A percentile compares a stretch with the other conserved stretches of the same genome.
Conservation (phyloP, 208 protist genomes). For the Trichomonas vaginalis region DNA sequence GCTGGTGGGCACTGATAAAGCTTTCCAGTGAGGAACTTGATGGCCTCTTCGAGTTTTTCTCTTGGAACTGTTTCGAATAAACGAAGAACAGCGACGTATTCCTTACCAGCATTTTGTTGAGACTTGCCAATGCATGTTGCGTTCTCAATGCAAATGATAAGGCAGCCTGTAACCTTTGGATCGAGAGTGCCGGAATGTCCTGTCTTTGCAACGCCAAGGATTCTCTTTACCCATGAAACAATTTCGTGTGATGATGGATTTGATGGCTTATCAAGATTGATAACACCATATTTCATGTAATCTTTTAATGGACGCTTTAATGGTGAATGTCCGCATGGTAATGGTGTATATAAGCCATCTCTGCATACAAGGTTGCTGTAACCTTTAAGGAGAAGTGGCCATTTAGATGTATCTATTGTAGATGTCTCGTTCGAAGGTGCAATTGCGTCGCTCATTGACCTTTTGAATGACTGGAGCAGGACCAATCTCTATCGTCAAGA, state of each 20-base stretch:
- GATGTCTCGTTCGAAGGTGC: constrained; percentile 25
- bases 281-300: constrained; percentile 93
- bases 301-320: constrained; percentile 81
- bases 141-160: constrained; percentile 95
- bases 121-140: constrained; percentile 97
- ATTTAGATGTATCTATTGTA: constrained; percentile 67
- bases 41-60: constrained; percentile 51
- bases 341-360: constrained; percentile 82
- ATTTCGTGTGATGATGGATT: constrained; percentile 99
- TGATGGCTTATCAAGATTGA: constrained; percentile 99
- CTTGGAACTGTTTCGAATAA: constrained; percentile 71
- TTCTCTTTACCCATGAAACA: constrained; percentile 96
- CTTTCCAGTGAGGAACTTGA: constrained; percentile 86
- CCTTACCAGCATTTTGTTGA: constrained; percentile 92
- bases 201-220: constrained; percentile 93
- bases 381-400: constrained; percentile 93
- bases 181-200: constrained; percentile 96
- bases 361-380: constrained; percentile 90
- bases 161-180: constrained; percentile 87
- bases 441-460: background rate
- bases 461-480: background rate
- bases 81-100: constrained; percentile 90
- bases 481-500: background rate
- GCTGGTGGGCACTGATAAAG: constrained; percentile 96
- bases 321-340: constrained; percentile 77